These are phyloP conservation scores for Emmonsia crescens DNA, from an alignment of 2,329 filamentous ascomycete genomes.

Conservation along the genomic window DNA sequence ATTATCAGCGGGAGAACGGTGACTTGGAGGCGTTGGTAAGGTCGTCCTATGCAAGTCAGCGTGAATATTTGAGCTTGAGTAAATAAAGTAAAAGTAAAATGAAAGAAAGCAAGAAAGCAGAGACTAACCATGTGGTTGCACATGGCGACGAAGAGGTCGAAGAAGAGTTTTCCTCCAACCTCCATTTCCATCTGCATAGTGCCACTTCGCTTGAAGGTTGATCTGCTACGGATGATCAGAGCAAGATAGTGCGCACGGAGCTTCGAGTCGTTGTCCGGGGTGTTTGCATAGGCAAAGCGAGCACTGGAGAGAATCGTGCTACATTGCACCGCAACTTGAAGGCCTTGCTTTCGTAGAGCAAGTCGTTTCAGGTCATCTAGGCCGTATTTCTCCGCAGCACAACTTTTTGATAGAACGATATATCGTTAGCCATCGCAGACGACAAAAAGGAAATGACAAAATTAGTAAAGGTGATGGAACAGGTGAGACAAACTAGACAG, in stretches of 20 bases:
- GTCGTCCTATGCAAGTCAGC: conserved; percentile 18
- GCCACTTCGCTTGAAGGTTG: conserved; percentile 84
- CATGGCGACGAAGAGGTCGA: conserved; percentile 86
- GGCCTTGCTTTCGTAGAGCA: conserved; percentile 76
- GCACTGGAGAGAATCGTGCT: conserved; percentile 77
- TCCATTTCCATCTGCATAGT: conserved; percentile 97
- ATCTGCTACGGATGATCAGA: conserved; percentile 76
- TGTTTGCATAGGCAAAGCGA: conserved; percentile 82
- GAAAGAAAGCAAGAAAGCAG: background rate
- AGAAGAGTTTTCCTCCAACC: conserved; percentile 76
- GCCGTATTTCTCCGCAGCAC: conserved; percentile 72
- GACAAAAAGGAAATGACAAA: no score
- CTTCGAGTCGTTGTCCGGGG: conserved; percentile 82
- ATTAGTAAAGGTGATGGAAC: no score
- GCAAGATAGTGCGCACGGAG: conserved; percentile 83
- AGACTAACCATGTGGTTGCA: conserved; percentile 73
- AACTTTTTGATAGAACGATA: conserved; percentile 35
- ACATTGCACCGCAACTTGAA: conserved; percentile 74
- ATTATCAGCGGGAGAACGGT: conserved; percentile 13
- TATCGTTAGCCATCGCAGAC: conserved; percentile 13
- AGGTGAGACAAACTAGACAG: conserved; percentile 54
- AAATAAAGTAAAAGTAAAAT: conserved; percentile 5
- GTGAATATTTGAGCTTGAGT: conserved; percentile 17
- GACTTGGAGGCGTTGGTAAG: conserved; percentile 14
- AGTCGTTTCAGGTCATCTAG: conserved; percentile 77